phyloP scores from a whole-genome alignment of 2,329 filamentous ascomycete species.

The Pseudopithomyces chartarum region DNA sequence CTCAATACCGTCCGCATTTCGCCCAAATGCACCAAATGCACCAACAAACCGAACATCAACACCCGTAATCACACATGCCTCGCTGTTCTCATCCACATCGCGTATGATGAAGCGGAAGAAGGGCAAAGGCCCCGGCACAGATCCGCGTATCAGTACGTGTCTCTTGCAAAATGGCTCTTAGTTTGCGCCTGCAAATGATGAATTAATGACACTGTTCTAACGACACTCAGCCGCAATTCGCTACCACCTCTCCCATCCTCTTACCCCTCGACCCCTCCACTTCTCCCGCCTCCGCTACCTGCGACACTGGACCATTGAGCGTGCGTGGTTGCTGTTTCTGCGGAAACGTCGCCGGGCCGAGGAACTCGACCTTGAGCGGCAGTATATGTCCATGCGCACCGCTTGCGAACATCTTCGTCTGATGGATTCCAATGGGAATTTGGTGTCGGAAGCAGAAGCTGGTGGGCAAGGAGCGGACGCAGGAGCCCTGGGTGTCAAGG shows the following conservation, averaged over 20 bases:
- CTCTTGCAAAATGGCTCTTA: not conserved
- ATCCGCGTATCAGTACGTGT: conserved; percentile 42
- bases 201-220: not conserved
- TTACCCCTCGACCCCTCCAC: conserved; percentile 76
- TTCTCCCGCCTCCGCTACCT: conserved; percentile 87
- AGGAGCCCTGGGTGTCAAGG: conserved; percentile 28
- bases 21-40: conserved; percentile 11
- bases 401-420: conserved; percentile 83
- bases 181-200: not conserved
- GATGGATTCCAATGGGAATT: conserved; percentile 50
- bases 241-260: conserved; percentile 72
- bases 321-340: conserved; percentile 85
- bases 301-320: conserved; percentile 98
- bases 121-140: conserved; percentile 23
- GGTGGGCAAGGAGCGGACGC: conserved; percentile 58
- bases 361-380: conserved; percentile 74
- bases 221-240: conserved; percentile 63
- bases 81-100: conserved; percentile 37
- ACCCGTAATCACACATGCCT: conserved; percentile 13
- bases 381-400: conserved; percentile 79
- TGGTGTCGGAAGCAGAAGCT: conserved; percentile 53
- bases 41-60: conserved; percentile 14
- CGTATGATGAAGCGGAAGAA: conserved; percentile 32
- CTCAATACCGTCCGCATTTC: conserved; percentile 14
- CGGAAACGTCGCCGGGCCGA: conserved; percentile 68